Base-by-base conservation (phyloP, 176 grass and related monocot genomes). In the Cenchrus americanus region DNA sequence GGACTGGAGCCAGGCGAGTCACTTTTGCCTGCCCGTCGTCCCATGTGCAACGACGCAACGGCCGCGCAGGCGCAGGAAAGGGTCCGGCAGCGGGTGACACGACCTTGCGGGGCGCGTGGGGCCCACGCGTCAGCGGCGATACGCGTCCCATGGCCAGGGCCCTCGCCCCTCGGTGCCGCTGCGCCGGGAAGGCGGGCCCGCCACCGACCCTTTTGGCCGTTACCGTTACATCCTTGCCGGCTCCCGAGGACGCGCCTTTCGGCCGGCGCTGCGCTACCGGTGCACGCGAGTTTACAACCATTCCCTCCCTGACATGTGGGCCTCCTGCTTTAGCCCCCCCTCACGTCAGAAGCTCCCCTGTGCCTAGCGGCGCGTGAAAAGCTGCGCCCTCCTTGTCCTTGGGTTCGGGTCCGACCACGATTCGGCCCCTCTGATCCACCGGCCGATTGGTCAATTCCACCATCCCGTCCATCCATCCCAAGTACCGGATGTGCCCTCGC, bases 211-310 rank as follows among this genome's bases (percentile, higher is more conserved):
- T 66, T 86, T 79, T 32, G 84, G 79, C 84, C 74, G 88, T 83
- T 90, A 86, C 84, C 84, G 84, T 90, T 90, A 83, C 48, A 80
- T 68, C 34, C 15, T 79, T 37, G 5, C 47, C 83, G 3, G 11
- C 40, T 62, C 66, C 87, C 77, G 70, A 85, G 79, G 83, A 49
- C 22, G 18, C 19, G 3, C 32, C 83, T 83, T 89, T 78, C 88
- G 83, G 78, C 88, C 10, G 71, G 71, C 72, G 64, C 40, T 44
- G 55, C 65, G 48, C 65, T 42, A 5, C 3, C 0, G 43, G 11
- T 0, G 42, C 65, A 53, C 53, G 54, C 1, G 12, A 44, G 5
- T 8, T 70, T 24, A 18, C 19, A 3, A 21, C 3, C 9, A 9
- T 18, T 15, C 3, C 1, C 0, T 1, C 23, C 0, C 24, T 81